Conservation (phyloP, 1,139 yeast genomes). For the Maudiozyma humilis region DNA sequence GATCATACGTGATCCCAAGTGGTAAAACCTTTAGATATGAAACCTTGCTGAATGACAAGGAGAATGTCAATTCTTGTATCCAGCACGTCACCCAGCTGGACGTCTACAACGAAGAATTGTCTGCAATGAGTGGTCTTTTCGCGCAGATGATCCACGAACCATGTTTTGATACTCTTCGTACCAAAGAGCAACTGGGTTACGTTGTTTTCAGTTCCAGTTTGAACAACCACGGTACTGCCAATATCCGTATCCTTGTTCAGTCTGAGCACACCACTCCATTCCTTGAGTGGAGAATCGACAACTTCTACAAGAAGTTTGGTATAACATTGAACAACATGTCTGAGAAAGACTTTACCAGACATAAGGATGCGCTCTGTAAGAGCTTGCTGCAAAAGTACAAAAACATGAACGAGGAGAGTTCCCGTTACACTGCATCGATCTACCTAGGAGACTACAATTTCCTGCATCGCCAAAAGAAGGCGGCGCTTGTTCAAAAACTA, state of each 20-base stretch:
- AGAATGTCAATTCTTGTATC: slow-evolving; percentile 77
- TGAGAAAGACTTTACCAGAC: slow-evolving; percentile 57
- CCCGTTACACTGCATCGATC: slow-evolving; percentile 58
- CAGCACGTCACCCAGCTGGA: slow-evolving; percentile 72
- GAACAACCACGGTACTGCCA: slow-evolving; percentile 63
- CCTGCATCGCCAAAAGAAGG: slow-evolving; percentile 47
- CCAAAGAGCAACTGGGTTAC: slow-evolving; percentile 86
- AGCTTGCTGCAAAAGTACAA: slow-evolving; percentile 65
- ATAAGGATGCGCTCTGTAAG: slow-evolving; percentile 58
- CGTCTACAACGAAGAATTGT: slow-evolving; percentile 32
- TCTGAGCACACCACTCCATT: slow-evolving; percentile 72
- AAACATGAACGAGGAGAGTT: slow-evolving; percentile 69
- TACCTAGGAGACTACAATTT: slow-evolving; percentile 75
- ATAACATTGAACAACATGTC: slow-evolving; percentile 38
- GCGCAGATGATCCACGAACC: slow-evolving; percentile 77
- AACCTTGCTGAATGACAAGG: slow-evolving; percentile 48
- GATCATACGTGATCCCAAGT: slow-evolving; percentile 44
- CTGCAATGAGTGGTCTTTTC: slow-evolving; percentile 54
- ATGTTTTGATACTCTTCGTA: slow-evolving; percentile 78
- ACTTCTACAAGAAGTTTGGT: slow-evolving; percentile 41
- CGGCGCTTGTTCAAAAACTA: slow-evolving; percentile 44
- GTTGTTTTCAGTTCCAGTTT: slow-evolving; percentile 77
- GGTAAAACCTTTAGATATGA: slow-evolving; percentile 44
- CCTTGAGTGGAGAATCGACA: slow-evolving; percentile 68
- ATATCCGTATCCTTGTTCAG: slow-evolving; percentile 74